These are phyloP conservation scores for Mycena leptocephala DNA, from an alignment of 768 basidiomycete species.

Conservation along the genomic window DNA sequence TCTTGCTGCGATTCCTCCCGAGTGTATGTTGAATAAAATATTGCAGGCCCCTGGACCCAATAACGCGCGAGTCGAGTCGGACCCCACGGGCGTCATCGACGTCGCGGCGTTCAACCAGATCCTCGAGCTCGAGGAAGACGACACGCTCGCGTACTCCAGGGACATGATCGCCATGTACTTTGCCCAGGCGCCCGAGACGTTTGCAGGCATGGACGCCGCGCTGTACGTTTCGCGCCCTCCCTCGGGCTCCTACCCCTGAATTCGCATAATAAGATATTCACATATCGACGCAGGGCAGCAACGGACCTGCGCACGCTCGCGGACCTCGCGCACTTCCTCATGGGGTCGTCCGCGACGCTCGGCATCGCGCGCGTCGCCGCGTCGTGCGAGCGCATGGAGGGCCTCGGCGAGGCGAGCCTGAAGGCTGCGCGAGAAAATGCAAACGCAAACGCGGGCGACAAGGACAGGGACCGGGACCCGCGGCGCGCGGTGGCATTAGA, in stretches of 20 bases:
- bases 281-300: slow-evolving; percentile 57
- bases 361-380: slow-evolving; percentile 75
- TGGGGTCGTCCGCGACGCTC: slow-evolving; percentile 84
- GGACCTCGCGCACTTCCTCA: slow-evolving; percentile 81
- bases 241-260: too few relatives aligned
- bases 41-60: neutral
- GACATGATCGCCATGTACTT: slow-evolving; percentile 76
- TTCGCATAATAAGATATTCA: too few relatives aligned
- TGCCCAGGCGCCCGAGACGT: slow-evolving; percentile 71
- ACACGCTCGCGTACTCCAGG: slow-evolving; percentile 63
- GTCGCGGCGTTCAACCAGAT: slow-evolving; percentile 77
- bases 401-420: slow-evolving; percentile 62
- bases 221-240: slow-evolving; percentile 61
- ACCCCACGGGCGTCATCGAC: slow-evolving; percentile 60
- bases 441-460: slow-evolving; percentile 58
- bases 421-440: slow-evolving; percentile 20
- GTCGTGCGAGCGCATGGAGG: slow-evolving; percentile 80
- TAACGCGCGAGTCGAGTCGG: neutral
- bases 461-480: neutral
- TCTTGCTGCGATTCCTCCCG: too few relatives aligned
- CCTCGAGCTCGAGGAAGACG: slow-evolving; percentile 78
- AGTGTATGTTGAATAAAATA: neutral
- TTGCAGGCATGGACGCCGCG: slow-evolving; percentile 70
- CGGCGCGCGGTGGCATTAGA: slow-evolving; percentile 49
- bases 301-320: slow-evolving; percentile 70